phyloP scores from a whole-genome alignment of 768 basidiomycete genomes.

The Suillus alpinus region DNA sequence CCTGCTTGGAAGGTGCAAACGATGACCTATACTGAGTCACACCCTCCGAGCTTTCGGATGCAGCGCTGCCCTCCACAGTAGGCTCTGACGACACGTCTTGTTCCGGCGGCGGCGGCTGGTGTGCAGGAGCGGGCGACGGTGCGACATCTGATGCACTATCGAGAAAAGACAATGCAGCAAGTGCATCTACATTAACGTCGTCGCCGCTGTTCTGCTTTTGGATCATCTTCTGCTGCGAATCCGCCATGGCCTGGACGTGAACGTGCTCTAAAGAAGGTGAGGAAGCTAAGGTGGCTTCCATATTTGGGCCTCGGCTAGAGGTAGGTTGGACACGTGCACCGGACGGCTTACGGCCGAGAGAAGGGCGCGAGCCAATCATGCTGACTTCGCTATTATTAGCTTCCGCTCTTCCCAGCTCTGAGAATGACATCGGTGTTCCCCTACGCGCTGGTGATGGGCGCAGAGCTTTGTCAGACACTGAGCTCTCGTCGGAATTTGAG shows the following conservation, averaged over 20 bases:
- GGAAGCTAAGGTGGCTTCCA: slow-evolving; percentile 35
- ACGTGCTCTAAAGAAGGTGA: slow-evolving; percentile 32
- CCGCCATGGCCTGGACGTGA: slow-evolving; percentile 36
- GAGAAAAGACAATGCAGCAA: slow-evolving; percentile 78
- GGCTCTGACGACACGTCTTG: slow-evolving; percentile 32
- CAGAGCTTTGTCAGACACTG: slow-evolving; percentile 29
- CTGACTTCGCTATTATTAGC: slow-evolving; percentile 31
- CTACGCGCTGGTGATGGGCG: slow-evolving; percentile 17
- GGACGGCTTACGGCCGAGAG: slow-evolving; percentile 67
- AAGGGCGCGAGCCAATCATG: slow-evolving; percentile 36
- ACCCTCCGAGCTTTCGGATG: slow-evolving; percentile 25
- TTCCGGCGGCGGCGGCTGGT: slow-evolving; percentile 19
- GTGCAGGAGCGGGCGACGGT: slow-evolving; percentile 12
- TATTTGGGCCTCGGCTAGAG: slow-evolving; percentile 37
- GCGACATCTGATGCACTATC: slow-evolving; percentile 35
- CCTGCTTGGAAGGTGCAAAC: slow-evolving; percentile 83
- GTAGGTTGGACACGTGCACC: slow-evolving; percentile 71
- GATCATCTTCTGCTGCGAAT: slow-evolving; percentile 6
- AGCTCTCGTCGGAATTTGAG: slow-evolving; percentile 36
- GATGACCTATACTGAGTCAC: slow-evolving; percentile 68
- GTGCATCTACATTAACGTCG: slow-evolving; percentile 63
- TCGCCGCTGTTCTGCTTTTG: slow-evolving; percentile 32
- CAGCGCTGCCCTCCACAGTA: slow-evolving; percentile 21
- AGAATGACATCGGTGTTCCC: slow-evolving; percentile 17
- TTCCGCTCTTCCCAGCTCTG: slow-evolving; percentile 11